Percentiles rank a stretch among this genome's conserved stretches.
Conservation (phyloP, 805 yeast species). For the Blastobotrys mokoenaii region DNA sequence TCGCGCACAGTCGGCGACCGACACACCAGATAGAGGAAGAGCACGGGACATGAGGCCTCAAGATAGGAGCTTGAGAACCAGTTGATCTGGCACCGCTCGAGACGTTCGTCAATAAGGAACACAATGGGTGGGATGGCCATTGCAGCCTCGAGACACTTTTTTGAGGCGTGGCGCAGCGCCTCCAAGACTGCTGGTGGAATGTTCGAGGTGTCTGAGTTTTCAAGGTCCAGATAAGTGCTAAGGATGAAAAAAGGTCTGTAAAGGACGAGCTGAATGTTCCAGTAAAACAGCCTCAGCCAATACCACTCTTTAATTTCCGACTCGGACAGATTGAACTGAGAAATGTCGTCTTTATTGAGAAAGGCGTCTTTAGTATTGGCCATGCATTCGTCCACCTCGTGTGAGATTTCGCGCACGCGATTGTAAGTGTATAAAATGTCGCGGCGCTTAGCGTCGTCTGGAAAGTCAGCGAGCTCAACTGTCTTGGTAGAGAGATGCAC, state of each 20-base stretch:
- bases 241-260: slow-evolving; percentile 4
- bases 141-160: slow-evolving; percentile 4
- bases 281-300: slow-evolving; percentile 1
- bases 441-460: neutral
- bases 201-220: neutral
- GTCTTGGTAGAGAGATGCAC: neutral
- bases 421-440: neutral
- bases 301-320: slow-evolving; percentile 5
- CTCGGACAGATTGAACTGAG: neutral
- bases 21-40: slow-evolving; percentile 1
- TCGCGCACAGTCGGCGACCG: neutral
- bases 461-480: neutral
- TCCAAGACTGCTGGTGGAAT: neutral
- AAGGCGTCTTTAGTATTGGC: neutral
- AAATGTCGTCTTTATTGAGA: neutral
- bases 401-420: neutral
- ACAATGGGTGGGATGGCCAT: slow-evolving; percentile 1
- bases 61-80: slow-evolving; percentile 5
- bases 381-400: neutral
- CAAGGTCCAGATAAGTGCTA: neutral
- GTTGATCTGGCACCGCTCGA: slow-evolving; percentile 5
- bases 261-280: neutral
- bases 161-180: neutral
- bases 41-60: slow-evolving; percentile 1
- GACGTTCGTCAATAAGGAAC: neutral